Evolutionary conservation across 768 basidiomycete species (phyloP), one percentile per base, ranked within the genome.

Genomic region (Pulveroboletus sp.): DNA sequence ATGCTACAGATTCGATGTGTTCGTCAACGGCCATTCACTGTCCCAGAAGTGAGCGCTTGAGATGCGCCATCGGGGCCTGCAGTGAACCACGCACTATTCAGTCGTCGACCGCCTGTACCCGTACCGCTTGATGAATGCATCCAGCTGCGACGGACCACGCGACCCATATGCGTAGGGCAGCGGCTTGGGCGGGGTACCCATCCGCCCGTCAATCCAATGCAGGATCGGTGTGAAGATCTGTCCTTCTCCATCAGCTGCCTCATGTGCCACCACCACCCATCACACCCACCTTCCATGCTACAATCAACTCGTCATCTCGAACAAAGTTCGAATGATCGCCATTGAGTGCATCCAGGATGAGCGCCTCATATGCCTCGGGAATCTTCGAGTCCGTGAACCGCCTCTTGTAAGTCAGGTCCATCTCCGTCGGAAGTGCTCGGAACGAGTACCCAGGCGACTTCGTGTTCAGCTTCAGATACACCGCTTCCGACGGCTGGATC

Each of bases 301-400:
- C 84, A 62, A 97, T 95, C 59, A 99, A 77, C 71, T 99, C 95
- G 69, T 99, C 95, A 67, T 97, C 81, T 54, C 95, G 84, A 50
- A 99, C 95, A 75, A 99, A 99, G 76, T 99, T 99, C 26, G 93
- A 95, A 71, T 97, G 94, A 64, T 99, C 95, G n/a, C 95, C 95
- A 67, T 86, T 89, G 69, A 99, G 78, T 13, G 92, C 91, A 64
- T 99, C 95, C 51, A 97, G 77, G 64, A 99, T 94, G 52, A 99
- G 83, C 9, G 87, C 86, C 72, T 97, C 91, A 67, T 96, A 95
- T 30, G 93, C 95, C 74, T 96, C 95, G 28, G 96, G 96, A 55
- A 99, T 97, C 69, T 86, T 85, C 43, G 82, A 69, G 53, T 96
- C 93, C 36, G 82, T 72, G 76, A 98, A 99, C 39, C 96, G 84